These are phyloP conservation scores for Exsudoporus frostii DNA, from an alignment of 768 basidiomycete genomes.

Conservation along the genomic window DNA sequence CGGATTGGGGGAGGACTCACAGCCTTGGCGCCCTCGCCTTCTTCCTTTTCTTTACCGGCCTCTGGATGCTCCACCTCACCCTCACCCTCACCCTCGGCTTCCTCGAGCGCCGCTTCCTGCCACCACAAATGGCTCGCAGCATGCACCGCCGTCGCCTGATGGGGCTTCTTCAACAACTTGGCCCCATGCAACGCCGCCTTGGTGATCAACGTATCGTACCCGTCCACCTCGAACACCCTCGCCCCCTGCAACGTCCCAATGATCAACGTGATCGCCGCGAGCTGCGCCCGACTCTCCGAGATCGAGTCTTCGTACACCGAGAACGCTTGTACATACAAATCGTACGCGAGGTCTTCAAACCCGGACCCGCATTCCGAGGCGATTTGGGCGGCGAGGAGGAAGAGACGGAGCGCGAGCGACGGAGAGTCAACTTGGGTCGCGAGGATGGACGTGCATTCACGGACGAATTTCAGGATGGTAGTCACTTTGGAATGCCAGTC, in stretches of 20 bases:
- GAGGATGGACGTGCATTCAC: conserved; percentile 90
- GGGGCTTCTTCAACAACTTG: conserved; percentile 95
- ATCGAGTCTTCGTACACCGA: conserved; percentile 98
- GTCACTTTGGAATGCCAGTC: conserved; percentile 87
- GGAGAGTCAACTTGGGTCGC: conserved; percentile 92
- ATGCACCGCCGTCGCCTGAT: conserved; percentile 92
- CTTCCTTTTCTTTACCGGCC: conserved; percentile 33
- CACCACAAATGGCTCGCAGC: conserved; percentile 98
- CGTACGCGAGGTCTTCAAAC: conserved; percentile 95
- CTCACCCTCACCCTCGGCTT: conserved; percentile 33
- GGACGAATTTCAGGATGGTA: conserved; percentile 90
- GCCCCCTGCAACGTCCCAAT: conserved; percentile 88
- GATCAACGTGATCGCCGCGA: conserved; percentile 95
- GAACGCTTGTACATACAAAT: conserved; percentile 97
- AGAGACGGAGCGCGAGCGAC: conserved; percentile 87
- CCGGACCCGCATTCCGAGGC: conserved; percentile 91
- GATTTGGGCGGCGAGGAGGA: conserved; percentile 93
- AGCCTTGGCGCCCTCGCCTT: conserved; percentile 47
- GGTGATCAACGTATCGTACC: conserved; percentile 96
- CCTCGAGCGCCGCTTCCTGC: conserved; percentile 64
- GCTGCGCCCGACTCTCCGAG: conserved; percentile 90
- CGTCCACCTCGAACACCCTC: conserved; percentile 89
- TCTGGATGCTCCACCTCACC: conserved; percentile 18
- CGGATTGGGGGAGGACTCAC: conserved; percentile 38
- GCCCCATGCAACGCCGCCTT: conserved; percentile 98